Evolutionary conservation across 768 basidiomycete genomes (phyloP).

Genomic region (Tubosaeta sp.): DNA sequence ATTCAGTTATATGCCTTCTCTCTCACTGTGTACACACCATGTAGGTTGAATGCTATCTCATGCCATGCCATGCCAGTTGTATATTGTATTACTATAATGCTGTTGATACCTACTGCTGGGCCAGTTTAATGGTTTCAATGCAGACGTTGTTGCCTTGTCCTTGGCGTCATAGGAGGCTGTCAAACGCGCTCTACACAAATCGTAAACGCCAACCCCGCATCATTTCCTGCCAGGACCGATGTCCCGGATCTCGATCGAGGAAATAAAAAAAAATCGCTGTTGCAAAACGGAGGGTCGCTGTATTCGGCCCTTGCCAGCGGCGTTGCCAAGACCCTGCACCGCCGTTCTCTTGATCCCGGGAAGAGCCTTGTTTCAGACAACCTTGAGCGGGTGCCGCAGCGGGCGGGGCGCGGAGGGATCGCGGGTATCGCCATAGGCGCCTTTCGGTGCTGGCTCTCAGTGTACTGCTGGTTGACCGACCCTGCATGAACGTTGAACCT

Average conservation of each 20-base stretch:
- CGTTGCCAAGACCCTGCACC: slow-evolving; percentile 24
- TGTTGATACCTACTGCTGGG: slow-evolving; percentile 29
- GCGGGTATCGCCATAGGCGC: slow-evolving; percentile 13
- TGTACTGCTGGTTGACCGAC: no score
- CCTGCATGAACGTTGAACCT: slow-evolving; percentile 3
- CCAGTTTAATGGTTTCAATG: slow-evolving; percentile 16
- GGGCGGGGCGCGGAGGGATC: slow-evolving; percentile 21
- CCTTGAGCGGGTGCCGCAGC: slow-evolving; percentile 8
- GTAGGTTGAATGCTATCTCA: slow-evolving; percentile 22
- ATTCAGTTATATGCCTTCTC: slow-evolving; percentile 15
- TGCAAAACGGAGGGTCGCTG: slow-evolving; percentile 28
- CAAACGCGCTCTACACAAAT: slow-evolving; percentile 2
- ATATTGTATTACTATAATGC: slow-evolving; percentile 26
- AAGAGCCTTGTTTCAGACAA: slow-evolving; percentile 7
- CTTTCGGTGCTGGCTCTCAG: no score
- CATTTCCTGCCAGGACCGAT: slow-evolving; percentile 19
- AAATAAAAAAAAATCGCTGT: slow-evolving; percentile 21
- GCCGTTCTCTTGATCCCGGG: slow-evolving; percentile 8
- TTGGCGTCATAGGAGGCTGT: background rate
- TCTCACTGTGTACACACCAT: slow-evolving; percentile 22
- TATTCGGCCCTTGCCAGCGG: slow-evolving; percentile 21
- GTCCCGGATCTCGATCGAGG: slow-evolving; percentile 28
- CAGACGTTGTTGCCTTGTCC: slow-evolving; percentile 20
- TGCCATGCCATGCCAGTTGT: slow-evolving; percentile 18
- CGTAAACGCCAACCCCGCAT: slow-evolving; percentile 22